These are phyloP conservation scores for Colletotrichum brevisporum DNA, from an alignment of 2,329 filamentous ascomycete species.

Conservation along the genomic window DNA sequence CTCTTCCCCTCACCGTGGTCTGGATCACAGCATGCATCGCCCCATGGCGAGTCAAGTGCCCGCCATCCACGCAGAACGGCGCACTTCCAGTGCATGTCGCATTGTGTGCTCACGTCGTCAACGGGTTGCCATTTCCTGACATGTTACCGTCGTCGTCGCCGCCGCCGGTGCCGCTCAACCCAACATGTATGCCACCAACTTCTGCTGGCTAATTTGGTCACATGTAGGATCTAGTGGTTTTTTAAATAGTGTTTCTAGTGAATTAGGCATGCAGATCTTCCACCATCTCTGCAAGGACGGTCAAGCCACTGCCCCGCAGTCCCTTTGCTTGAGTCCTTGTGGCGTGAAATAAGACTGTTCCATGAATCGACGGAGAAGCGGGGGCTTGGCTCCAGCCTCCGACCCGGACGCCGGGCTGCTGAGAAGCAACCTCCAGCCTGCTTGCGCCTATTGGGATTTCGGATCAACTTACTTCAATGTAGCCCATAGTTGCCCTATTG, in stretches of 20 bases:
- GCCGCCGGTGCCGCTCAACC: constrained; percentile 32
- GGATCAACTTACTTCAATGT: too few species aligned
- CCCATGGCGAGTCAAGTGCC: constrained; percentile 36
- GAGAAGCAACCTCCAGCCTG: too few species aligned
- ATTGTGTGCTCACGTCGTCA: constrained; percentile 27
- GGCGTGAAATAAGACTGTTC: too few species aligned
- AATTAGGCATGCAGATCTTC: constrained; percentile 24
- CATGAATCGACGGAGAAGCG: too few species aligned
- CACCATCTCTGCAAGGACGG: neutral
- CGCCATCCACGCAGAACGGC: constrained; percentile 22
- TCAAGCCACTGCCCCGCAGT: too few species aligned
- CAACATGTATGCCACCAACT: constrained; percentile 8
- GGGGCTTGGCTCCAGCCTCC: too few species aligned
- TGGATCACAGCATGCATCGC: constrained; percentile 30
- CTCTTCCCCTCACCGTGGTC: constrained; percentile 21
- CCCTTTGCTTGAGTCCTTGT: too few species aligned
- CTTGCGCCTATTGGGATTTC: too few species aligned
- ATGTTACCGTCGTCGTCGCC: constrained; percentile 12
- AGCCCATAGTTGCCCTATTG: too few species aligned
- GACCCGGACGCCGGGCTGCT: too few species aligned
- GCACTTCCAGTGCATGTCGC: constrained; percentile 22
- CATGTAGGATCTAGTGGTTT: constrained; percentile 9
- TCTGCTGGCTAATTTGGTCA: constrained; percentile 22
- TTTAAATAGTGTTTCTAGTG: too few species aligned
- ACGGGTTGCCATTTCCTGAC: constrained; percentile 8